These are phyloP conservation scores for Colletotrichum lentis DNA, from an alignment of 2,329 filamentous ascomycete species.

Conservation along the genomic window DNA sequence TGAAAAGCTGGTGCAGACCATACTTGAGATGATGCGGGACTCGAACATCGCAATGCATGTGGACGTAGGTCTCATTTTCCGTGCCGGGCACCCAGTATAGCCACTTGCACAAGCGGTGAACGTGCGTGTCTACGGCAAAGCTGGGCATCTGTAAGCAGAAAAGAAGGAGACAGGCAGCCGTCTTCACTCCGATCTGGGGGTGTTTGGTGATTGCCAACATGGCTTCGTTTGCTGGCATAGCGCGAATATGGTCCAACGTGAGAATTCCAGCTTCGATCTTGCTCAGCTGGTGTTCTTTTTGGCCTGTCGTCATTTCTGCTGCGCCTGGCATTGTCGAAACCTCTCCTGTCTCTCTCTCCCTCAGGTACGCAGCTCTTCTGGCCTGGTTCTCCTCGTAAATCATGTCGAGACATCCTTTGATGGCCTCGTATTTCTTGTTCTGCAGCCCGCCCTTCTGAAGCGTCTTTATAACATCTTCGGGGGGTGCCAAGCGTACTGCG, in stretches of 20 bases:
- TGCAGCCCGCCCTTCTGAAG: constrained; percentile 77
- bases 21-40: constrained; percentile 64
- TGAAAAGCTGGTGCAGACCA: constrained; percentile 62
- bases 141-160: constrained; percentile 63
- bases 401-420: constrained; percentile 77
- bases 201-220: constrained; percentile 61
- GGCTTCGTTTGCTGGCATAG: constrained; percentile 55
- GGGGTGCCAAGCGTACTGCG: constrained; percentile 66
- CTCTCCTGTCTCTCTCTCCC: constrained; percentile 51
- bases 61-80: constrained; percentile 56
- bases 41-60: constrained; percentile 61
- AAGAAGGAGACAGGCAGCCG: constrained; percentile 63
- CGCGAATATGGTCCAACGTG: constrained; percentile 61
- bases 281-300: constrained; percentile 65
- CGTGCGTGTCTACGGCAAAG: constrained; percentile 68
- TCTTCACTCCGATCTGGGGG: constrained; percentile 65
- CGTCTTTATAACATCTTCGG: constrained; percentile 70
- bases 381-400: constrained; percentile 73
- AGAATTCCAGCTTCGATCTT: constrained; percentile 67
- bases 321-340: constrained; percentile 55
- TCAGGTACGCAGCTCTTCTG: constrained; percentile 54
- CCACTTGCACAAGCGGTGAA: constrained; percentile 61
- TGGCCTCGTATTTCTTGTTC: constrained; percentile 73
- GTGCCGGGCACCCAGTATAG: constrained; percentile 64
- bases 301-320: constrained; percentile 50